Conservation (phyloP, 2,329 filamentous ascomycete genomes). For the Byssothecium circinans region DNA sequence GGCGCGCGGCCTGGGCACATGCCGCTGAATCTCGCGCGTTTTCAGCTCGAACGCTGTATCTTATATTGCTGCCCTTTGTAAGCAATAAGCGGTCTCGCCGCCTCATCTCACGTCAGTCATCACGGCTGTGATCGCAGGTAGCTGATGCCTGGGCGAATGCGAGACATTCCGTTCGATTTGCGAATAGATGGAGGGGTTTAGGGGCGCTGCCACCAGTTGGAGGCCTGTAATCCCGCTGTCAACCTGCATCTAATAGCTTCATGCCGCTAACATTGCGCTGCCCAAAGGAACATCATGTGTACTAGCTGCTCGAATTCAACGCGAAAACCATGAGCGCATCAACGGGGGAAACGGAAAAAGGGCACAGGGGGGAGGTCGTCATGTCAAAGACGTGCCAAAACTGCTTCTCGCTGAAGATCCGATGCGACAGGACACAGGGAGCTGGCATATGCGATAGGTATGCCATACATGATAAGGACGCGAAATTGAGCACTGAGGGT, state of each 20-base stretch:
- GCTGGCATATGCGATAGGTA: slow-evolving; percentile 33
- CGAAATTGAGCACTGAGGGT: no score
- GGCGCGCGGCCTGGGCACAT: no score
- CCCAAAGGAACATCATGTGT: background rate
- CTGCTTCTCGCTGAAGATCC: slow-evolving; percentile 35
- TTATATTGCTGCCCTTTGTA: no score
- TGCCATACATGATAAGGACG: background rate
- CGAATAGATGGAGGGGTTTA: no score
- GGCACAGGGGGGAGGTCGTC: slow-evolving; percentile 12
- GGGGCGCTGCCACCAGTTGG: no score
- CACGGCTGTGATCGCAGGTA: no score
- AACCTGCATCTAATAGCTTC: background rate
- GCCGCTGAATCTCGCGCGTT: no score
- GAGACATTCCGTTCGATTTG: no score
- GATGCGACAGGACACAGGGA: slow-evolving; percentile 32
- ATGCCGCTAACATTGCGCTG: background rate
- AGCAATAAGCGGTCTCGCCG: no score
- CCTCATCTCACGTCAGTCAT: no score
- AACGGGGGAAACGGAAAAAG: slow-evolving; percentile 6
- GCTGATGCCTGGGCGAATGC: no score
- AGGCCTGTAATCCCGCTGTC: background rate
- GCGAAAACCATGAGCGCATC: background rate
- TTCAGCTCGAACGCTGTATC: no score
- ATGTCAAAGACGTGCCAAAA: slow-evolving; percentile 39
- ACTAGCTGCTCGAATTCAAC: background rate